Conservation (phyloP, 225 moss, liverwort and hornwort genomes). For the Ulota crispa region DNA sequence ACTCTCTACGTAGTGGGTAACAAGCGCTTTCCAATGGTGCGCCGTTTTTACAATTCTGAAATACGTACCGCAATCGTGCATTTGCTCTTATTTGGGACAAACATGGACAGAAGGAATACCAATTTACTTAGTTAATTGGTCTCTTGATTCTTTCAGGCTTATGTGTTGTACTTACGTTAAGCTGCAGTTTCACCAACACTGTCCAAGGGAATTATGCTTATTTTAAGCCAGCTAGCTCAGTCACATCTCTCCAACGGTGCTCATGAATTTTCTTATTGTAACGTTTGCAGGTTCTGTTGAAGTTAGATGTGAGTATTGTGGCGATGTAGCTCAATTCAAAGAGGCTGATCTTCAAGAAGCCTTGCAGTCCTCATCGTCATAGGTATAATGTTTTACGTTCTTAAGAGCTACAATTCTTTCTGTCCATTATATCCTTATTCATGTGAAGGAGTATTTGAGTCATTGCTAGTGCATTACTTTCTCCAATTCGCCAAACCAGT, state of each 20-base stretch:
- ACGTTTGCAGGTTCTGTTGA: slow-evolving; percentile 79
- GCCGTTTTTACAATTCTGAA: too few species aligned
- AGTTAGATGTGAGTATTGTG: slow-evolving; percentile 94
- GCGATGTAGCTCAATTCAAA: slow-evolving; percentile 79
- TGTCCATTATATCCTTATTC: neutral
- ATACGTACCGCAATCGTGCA: too few species aligned
- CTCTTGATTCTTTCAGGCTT: neutral
- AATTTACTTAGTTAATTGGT: too few species aligned
- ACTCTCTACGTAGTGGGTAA: too few species aligned
- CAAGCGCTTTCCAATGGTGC: too few species aligned
- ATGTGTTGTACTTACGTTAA: neutral
- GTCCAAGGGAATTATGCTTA: neutral
- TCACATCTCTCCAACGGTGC: neutral
- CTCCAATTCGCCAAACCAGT: neutral
- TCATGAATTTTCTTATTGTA: neutral
- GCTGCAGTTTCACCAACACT: neutral
- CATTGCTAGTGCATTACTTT: slow-evolving; percentile 16
- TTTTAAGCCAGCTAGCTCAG: neutral
- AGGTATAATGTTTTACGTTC: slow-evolving; percentile 7
- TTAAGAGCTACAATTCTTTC: neutral
- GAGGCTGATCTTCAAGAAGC: slow-evolving; percentile 81
- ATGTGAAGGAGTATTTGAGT: slow-evolving; percentile 13
- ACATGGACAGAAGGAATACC: too few species aligned
- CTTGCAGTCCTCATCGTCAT: slow-evolving; percentile 53
- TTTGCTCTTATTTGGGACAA: too few species aligned